Base-by-base conservation (phyloP, 441 rosid species). In the Erysimum cheiri region DNA sequence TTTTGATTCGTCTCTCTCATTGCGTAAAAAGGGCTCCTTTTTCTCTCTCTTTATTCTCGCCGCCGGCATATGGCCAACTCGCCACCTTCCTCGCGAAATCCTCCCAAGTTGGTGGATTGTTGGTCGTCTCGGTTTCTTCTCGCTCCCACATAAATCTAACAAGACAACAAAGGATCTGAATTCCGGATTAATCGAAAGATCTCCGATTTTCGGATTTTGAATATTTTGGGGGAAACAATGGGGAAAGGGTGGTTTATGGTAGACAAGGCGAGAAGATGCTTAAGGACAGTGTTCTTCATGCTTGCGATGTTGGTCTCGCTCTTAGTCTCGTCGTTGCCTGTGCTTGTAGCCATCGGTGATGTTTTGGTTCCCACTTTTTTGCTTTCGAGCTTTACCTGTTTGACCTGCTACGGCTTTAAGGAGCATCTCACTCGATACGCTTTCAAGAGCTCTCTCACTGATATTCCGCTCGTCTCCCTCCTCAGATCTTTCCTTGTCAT, bases 281-380 rank as follows among this genome's bases (percentile, higher is more conserved):
- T 76, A 8, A 64, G 88, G 68, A 88, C 94, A 36, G 72, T 74
- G 36, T 87, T 87, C 52, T 88, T 88, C 70, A 75, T 88, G 85
- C 82, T 88, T 71, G 91, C 91, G 39, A 87, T 88, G 94, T 81
- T 88, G 57, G 87, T 78, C 14, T 88, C 94, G 33, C 81, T 88
- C 26, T 67, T 87, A 58, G 85, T 80, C 6, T 88, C 88, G 36
- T 88, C 91, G 6, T 72, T 88, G 60, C 91, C 91, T 49, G 74
- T 88, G 33, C 83, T 88, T 57, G 94, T 88, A 36, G 85, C 94
- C 60, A 55, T 84, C 8, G 83, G 83, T 3, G 94, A 88, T 47
- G 90, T 85, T 3, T 46, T 85, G 61, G 81, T 83, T 40, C 85
- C 85, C 1, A 81, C 75, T 68, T 76, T 81, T 32, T 64, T 88